Conservation (phyloP, 2,329 filamentous ascomycete genomes). For the Tricladium varicosporioides region DNA sequence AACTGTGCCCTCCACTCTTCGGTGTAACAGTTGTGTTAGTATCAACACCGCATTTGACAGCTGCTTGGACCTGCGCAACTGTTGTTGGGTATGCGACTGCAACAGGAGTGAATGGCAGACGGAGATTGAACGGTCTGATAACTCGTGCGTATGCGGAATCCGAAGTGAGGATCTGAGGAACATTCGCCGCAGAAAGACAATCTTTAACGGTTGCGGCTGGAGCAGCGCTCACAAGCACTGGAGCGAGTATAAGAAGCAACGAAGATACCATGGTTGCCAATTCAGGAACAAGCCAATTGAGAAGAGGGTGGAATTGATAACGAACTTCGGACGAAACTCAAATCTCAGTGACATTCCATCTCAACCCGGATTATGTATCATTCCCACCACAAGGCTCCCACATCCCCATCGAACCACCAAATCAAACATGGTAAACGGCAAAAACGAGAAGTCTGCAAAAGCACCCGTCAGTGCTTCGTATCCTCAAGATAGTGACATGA, state of each 20-base stretch:
- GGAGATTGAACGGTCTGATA: conserved; percentile 24
- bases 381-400: background rate
- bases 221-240: conserved; percentile 4
- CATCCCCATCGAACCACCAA: background rate
- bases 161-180: conserved; percentile 15
- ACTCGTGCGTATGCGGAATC: conserved; percentile 10
- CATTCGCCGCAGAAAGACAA: conserved; percentile 15
- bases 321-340: background rate
- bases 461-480: background rate
- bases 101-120: conserved; percentile 19
- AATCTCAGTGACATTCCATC: background rate
- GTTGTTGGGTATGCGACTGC: conserved; percentile 15
- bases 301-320: background rate
- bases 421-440: background rate
- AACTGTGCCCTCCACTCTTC: conserved; percentile 53
- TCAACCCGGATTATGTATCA: background rate
- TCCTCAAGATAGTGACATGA: background rate
- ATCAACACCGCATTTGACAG: conserved; percentile 45
- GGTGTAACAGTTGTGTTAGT: conserved; percentile 46
- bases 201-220: conserved; percentile 9
- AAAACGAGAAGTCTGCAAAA: background rate
- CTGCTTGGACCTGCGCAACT: conserved; percentile 37
- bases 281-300: background rate
- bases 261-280: conserved; percentile 7
- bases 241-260: conserved; percentile 7